Base-by-base conservation (phyloP, 202 grass and related monocot genomes). In the Setaria viridis region DNA sequence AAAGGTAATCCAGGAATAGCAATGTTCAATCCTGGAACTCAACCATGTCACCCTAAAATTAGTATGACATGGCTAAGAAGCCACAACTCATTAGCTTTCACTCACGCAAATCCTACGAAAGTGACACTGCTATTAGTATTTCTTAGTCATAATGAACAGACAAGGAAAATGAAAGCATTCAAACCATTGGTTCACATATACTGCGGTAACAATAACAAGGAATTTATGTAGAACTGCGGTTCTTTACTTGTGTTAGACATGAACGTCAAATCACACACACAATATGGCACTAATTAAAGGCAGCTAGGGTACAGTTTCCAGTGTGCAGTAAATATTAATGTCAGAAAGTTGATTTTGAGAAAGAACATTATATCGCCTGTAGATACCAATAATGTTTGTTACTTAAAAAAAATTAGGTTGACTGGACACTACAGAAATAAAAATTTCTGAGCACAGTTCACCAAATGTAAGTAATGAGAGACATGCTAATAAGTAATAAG, bases 21-120 rank as follows among this genome's bases (percentile, higher is more conserved):
- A 4, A 35, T 79, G 16, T 33, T 79, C 32, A 12, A 83, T 13
- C 42, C 19, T 74, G 42, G 70, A 63, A 9, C 4, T 13, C 11
- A 74, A 74, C 45, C 29, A 73, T 73, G 17, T 83, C 16, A 42
- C 25, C 46, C 43, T 66, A 66, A n/a, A 33, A 51, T 66, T 51
- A 39, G 16, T 35, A 34, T 21, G 51, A 48, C 42, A 20, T 34
- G 14, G 53, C 15, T 37, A 9, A 13, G 3, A 81, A 15, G 16
- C 0, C 21, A 55, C 32, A 43, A 9, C 21, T 78, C 21, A 78
- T 32, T 81, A 76, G 71, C 29, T 73, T 48, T 59, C 32, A 14
- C 17, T 53, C 35, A 59, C 39, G 21, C 20, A 68, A 67, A 68
- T 68, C 49, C 32, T 68, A 73, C 30, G 2, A 65, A 10, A 43